Evolutionary conservation across 441 rosid genomes (phyloP).

Genomic region (Bocquillonia castaneifolia): DNA sequence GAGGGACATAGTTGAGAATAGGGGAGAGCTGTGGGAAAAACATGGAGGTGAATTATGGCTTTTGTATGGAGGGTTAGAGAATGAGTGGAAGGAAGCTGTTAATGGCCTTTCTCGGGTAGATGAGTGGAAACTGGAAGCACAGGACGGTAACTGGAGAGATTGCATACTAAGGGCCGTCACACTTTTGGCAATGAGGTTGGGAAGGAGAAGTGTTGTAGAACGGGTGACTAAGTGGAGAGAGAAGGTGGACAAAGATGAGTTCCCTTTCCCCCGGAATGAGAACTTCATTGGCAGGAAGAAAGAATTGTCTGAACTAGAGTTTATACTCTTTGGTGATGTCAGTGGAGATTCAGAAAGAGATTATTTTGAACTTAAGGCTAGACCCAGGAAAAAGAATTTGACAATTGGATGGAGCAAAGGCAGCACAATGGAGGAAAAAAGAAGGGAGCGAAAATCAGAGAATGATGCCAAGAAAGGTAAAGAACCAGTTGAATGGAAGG

Average conservation of each 20-base stretch:
- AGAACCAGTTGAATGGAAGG: slow-evolving; percentile 88
- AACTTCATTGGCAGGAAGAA: slow-evolving; percentile 80
- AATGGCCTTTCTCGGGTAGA: slow-evolving; percentile 59
- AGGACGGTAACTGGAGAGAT: slow-evolving; percentile 85
- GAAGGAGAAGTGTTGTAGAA: slow-evolving; percentile 89
- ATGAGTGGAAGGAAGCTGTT: slow-evolving; percentile 91
- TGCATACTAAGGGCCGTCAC: slow-evolving; percentile 70
- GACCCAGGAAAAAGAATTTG: slow-evolving; percentile 66
- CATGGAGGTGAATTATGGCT: slow-evolving; percentile 83
- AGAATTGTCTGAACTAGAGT: slow-evolving; percentile 79
- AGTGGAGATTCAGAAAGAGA: slow-evolving; percentile 69
- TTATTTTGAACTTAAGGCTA: slow-evolving; percentile 74
- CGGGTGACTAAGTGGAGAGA: slow-evolving; percentile 76
- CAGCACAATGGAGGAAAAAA: slow-evolving; percentile 42
- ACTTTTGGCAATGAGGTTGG: slow-evolving; percentile 63
- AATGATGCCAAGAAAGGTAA: slow-evolving; percentile 59
- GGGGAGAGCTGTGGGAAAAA: slow-evolving; percentile 94
- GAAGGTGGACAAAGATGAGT: slow-evolving; percentile 75
- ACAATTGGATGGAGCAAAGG: slow-evolving; percentile 61
- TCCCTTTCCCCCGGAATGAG: slow-evolving; percentile 77
- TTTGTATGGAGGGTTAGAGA: slow-evolving; percentile 75
- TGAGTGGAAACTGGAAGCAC: slow-evolving; percentile 92
- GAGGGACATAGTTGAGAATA: slow-evolving; percentile 83
- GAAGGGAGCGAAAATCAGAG: slow-evolving; percentile 27
- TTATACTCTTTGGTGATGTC: slow-evolving; percentile 77